phyloP scores from a whole-genome alignment of 2,329 filamentous ascomycete species.

The Pseudonectria buxi region DNA sequence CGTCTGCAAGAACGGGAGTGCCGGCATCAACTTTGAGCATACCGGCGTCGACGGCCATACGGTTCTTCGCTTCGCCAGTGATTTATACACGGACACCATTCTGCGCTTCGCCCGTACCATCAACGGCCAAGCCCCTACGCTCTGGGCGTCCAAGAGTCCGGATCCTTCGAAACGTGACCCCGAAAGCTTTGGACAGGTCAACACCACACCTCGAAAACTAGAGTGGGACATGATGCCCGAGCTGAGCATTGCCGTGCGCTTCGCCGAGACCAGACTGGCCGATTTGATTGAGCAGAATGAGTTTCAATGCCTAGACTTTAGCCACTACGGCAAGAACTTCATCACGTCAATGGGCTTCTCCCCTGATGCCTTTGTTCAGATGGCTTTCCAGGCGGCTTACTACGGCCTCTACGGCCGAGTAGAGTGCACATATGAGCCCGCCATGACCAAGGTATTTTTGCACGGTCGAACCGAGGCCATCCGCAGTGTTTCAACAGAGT shows the following conservation, averaged over 20 bases:
- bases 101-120: slow-evolving; percentile 91
- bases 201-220: slow-evolving; percentile 87
- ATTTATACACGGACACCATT: slow-evolving; percentile 96
- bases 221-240: slow-evolving; percentile 98
- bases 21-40: slow-evolving; percentile 98
- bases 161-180: slow-evolving; percentile 91
- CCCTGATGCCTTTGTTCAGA: slow-evolving; percentile 94
- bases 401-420: slow-evolving; percentile 92
- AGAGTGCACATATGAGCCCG: slow-evolving; percentile 94
- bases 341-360: slow-evolving; percentile 97
- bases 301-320: slow-evolving; percentile 86
- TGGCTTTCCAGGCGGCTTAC: slow-evolving; percentile 98
- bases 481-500: slow-evolving; percentile 74
- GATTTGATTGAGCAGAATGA: slow-evolving; percentile 96
- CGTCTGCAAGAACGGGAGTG: slow-evolving; percentile 96
- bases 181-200: slow-evolving; percentile 85
- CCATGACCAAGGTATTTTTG: slow-evolving; percentile 93
- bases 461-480: slow-evolving; percentile 95
- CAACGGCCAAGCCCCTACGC: slow-evolving; percentile 82
- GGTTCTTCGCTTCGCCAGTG: slow-evolving; percentile 89
- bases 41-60: slow-evolving; percentile 97
- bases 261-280: slow-evolving; percentile 88
- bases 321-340: slow-evolving; percentile 89
- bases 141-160: slow-evolving; percentile 87
- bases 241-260: slow-evolving; percentile 81